A percentile compares a stretch with the other conserved stretches of the same genome.
Conservation (phyloP, 2,329 filamentous ascomycete genomes). For the Talaromyces verruculosus region DNA sequence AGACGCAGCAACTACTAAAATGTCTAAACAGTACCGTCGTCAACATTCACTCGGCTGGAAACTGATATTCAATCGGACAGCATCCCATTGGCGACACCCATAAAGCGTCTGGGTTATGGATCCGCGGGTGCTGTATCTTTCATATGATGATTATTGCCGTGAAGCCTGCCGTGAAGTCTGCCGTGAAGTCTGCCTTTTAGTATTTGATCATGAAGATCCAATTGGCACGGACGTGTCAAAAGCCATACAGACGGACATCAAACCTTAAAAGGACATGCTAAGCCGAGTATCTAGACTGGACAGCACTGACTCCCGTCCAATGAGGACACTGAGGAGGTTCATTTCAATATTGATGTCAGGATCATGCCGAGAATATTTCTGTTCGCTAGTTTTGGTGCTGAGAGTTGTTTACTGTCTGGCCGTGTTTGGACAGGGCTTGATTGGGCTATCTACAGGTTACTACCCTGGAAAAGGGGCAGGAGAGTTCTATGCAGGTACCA, state of each 20-base stretch:
- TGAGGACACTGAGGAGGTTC: no score
- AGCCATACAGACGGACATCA: background rate
- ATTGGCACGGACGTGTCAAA: background rate
- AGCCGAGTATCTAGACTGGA: background rate
- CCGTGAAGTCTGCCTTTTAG: background rate
- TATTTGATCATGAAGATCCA: background rate
- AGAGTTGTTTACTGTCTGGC: no score
- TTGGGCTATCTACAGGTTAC: no score
- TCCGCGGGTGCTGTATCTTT: background rate
- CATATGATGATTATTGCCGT: background rate
- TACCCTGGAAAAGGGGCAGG: no score
- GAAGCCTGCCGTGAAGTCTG: no score
- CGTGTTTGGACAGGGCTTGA: no score
- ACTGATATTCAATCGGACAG: background rate
- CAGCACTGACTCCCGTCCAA: no score
- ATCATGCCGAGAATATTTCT: no score
- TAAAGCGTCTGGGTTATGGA: background rate
- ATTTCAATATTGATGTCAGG: no score
- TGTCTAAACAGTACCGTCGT: background rate
- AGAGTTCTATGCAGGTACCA: no score
- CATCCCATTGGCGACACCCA: background rate
- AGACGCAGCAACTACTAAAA: background rate
- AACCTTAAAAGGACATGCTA: background rate
- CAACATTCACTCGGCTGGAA: background rate
- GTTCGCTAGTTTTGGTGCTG: no score